Evolutionary conservation across 768 basidiomycete genomes (phyloP), one percentile per base, ranked within the genome.

Genomic region (Dentipellis sp.): DNA sequence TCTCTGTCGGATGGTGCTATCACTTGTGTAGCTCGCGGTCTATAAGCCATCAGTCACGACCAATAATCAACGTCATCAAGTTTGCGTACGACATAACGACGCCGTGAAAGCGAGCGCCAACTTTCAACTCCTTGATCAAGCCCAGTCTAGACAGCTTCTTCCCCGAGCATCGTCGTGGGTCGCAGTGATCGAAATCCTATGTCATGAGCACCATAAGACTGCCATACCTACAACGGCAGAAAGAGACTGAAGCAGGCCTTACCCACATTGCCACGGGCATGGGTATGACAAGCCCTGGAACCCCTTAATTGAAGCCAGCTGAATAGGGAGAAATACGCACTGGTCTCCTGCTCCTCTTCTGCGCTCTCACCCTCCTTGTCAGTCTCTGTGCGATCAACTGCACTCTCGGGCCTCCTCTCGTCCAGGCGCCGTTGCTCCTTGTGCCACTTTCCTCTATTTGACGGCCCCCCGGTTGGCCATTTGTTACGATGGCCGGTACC

Each of bases 241-340:
- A 14, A 3, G 5, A 1, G 40, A 47, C 52, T 4, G 36, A 35
- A 56, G 34, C 23, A 19, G 47, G 48, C 76, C 93, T 70, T 56
- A 88, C 93, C 94, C 94, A 97, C 94, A 97, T 97, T 37, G 91
- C 94, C 3, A 97, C 85, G 2, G 92, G 91, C 10, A 97, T 82
- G 17, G 65, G 64, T 40, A 74, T 71, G 5, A 39, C 34, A 8
- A 64, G 56, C 58, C 61, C 60, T 55, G 55, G 46, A 29, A 48
- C 17, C 21, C 16, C 22, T 50, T 45, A 55, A 14, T 34, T 12
- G 21, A 10, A 22, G 35, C 4, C 2, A 3, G 10, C 39, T 7
- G 34, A 22, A 17, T 45, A 14, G 38, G 22, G 7, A 17, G 21
- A 21, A 23, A 49, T 6, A 50, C 53, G 29, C 21, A 35, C 54